These are phyloP conservation scores for Botrytis squamosa DNA, from an alignment of 2,329 filamentous ascomycete species.

Conservation along the genomic window DNA sequence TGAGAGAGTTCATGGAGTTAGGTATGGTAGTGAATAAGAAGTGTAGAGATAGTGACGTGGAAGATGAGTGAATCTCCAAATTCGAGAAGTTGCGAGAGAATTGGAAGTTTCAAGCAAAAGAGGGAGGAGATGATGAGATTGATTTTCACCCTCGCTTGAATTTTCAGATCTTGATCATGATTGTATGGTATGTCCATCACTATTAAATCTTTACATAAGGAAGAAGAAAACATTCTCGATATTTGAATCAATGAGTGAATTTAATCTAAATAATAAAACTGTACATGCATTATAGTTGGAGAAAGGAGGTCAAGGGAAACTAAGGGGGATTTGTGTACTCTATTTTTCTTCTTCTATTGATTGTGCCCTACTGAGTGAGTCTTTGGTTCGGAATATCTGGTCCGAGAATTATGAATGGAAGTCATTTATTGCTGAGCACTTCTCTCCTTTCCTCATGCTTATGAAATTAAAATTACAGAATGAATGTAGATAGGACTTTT, in stretches of 20 bases:
- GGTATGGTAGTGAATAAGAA: not conserved
- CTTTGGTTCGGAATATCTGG: not conserved
- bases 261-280: no score
- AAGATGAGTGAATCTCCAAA: not conserved
- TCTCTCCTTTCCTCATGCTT: not conserved
- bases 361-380: not conserved
- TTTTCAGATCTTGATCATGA: not conserved
- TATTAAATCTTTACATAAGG: not conserved
- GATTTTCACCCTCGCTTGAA: not conserved
- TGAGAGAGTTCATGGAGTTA: not conserved
- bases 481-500: not conserved
- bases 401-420: not conserved
- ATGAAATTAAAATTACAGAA: fast-evolving
- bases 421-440: not conserved
- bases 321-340: not conserved
- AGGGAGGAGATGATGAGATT: not conserved
- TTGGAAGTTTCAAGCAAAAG: not conserved
- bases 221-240: not conserved
- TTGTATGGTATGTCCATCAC: not conserved
- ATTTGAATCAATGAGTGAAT: no score
- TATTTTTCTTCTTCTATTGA: no score
- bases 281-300: not conserved
- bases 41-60: no score
- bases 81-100: not conserved
- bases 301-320: not conserved